Base-by-base conservation (phyloP, 768 basidiomycete genomes). In the Mycena crocata region DNA sequence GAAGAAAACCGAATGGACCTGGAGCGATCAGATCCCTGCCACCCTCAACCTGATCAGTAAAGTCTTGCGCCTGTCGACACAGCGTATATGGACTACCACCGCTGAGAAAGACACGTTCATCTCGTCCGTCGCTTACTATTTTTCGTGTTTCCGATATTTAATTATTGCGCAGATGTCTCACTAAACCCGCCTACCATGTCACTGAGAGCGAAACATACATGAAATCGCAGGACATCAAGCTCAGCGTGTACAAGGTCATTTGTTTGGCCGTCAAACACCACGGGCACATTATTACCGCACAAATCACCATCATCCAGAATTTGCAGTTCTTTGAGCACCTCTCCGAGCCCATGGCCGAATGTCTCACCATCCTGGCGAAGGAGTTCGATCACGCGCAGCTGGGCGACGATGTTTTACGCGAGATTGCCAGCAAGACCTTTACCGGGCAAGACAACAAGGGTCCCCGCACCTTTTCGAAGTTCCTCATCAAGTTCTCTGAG, bases 241-340 rank as follows among this genome's bases (percentile, higher is more conserved):
- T 86, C 57, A 89, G 87, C n/a, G 87, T 93, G 17, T 95, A 93
- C 84, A 93, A 95, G 72, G 89, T 95, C 70, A 90, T 98, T 59
- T 98, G 95, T 77, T 80, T 92, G 54, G 92, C 97, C 0, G 95
- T 98, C 65, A 99, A 98, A 75, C 88, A 92, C 71, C 96, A 98
- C 68, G 89, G 87, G 5, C 96, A 98, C 70, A 84, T 87, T 1
- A 87, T 93, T 67, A 89, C 90, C 24, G 93, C 94, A 0, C 95
- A 97, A 74, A 96, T 93, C 66, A 88, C 86, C 66, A 93, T 99
- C 78, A 93, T 97, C 79, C 96, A 98, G 75, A 89, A 88, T 50
- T 82, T 99, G 17, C 95, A 96, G 66, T 97, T 96, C 78, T 94
- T 90, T 70, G 98, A 99, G 71, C 97, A 99, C 74, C 87, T 98